These are phyloP conservation scores for Aspergillus puulaauensis DNA, from an alignment of 2,329 filamentous ascomycete genomes.

Conservation along the genomic window DNA sequence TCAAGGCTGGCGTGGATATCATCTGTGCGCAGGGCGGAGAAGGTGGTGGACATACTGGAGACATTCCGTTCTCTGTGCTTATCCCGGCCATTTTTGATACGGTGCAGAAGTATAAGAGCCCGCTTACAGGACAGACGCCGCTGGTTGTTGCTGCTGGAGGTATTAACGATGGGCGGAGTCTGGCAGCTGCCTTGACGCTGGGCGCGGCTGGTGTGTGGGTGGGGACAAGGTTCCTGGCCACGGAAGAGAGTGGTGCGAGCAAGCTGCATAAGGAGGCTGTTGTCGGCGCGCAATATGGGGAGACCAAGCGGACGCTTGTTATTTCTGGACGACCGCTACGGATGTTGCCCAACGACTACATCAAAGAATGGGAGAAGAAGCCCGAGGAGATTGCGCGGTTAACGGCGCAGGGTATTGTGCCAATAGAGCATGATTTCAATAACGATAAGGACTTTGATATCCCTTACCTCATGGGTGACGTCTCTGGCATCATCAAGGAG, in stretches of 20 bases:
- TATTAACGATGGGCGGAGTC: slow-evolving; percentile 75
- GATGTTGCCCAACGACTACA: slow-evolving; percentile 79
- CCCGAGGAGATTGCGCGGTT: slow-evolving; percentile 74
- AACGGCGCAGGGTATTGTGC: slow-evolving; percentile 74
- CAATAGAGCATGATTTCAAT: slow-evolving; percentile 79
- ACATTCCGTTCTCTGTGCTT: slow-evolving; percentile 80
- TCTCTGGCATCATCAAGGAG: slow-evolving; percentile 72
- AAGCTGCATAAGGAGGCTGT: slow-evolving; percentile 82
- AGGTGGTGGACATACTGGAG: slow-evolving; percentile 89
- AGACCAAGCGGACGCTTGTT: slow-evolving; percentile 80
- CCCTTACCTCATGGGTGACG: slow-evolving; percentile 92
- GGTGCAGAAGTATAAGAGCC: slow-evolving; percentile 68
- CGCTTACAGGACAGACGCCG: slow-evolving; percentile 67
- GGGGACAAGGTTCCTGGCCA: slow-evolving; percentile 86
- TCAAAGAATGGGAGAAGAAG: slow-evolving; percentile 74
- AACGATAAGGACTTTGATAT: slow-evolving; percentile 78
- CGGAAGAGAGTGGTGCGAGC: slow-evolving; percentile 75
- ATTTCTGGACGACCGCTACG: slow-evolving; percentile 78
- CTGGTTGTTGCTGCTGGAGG: slow-evolving; percentile 89
- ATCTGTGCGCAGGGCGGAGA: slow-evolving; percentile 91
- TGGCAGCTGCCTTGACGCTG: slow-evolving; percentile 82
- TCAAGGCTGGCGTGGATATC: slow-evolving; percentile 84
- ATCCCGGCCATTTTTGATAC: slow-evolving; percentile 87
- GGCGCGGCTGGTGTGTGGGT: slow-evolving; percentile 92
- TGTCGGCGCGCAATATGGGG: slow-evolving; percentile 73